phyloP scores from a whole-genome alignment of 805 yeast genomes.

The Sugiyamaella qingdaonensis region DNA sequence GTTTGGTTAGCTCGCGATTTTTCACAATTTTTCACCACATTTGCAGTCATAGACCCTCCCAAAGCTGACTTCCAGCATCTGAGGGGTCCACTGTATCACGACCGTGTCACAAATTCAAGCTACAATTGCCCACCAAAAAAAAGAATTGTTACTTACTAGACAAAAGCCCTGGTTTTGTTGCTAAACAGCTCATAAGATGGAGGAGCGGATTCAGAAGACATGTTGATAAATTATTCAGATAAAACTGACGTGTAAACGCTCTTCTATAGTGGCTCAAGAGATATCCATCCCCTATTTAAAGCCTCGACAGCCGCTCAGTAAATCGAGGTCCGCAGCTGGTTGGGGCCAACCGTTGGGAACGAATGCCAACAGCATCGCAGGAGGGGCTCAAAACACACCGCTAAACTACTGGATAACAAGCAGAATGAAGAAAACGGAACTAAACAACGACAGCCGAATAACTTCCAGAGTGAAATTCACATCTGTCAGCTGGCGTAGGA shows the following conservation, averaged over 20 bases:
- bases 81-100: too few relatives aligned
- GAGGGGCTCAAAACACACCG: neutral
- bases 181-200: slow-evolving; percentile 38
- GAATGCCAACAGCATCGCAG: neutral
- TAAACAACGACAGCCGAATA: too few relatives aligned
- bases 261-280: neutral
- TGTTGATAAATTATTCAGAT: neutral
- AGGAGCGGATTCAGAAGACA: slow-evolving; percentile 1
- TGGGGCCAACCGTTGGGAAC: slow-evolving; percentile 3
- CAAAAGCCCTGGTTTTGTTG: slow-evolving; percentile 42
- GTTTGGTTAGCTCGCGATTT: neutral
- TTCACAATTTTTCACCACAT: too few relatives aligned
- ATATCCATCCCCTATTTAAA: neutral
- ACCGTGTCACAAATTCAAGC: too few relatives aligned
- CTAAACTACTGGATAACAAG: too few relatives aligned
- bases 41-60: too few relatives aligned
- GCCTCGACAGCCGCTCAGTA: slow-evolving; percentile 3
- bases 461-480: too few relatives aligned
- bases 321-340: slow-evolving; percentile 1
- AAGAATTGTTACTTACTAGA: slow-evolving; percentile 20
- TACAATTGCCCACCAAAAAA: neutral
- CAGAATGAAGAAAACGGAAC: too few relatives aligned
- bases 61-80: too few relatives aligned
- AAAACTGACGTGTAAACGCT: neutral
- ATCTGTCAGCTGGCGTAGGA: too few relatives aligned